These are phyloP conservation scores for Pseudotsuga menziesii DNA, from an alignment of 75 land plant genomes.

Conservation along the genomic window DNA sequence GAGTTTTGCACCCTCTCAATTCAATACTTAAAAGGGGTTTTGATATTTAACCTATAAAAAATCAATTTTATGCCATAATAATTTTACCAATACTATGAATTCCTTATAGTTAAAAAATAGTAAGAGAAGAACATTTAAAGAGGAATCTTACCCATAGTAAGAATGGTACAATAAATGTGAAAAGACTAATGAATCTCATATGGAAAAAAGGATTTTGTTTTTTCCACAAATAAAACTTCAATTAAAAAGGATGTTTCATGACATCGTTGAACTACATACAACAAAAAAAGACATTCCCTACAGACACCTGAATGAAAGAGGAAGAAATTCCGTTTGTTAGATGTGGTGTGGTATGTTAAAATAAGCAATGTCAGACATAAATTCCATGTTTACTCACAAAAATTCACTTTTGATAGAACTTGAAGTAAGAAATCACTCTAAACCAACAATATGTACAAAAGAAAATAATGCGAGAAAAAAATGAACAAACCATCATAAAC, in stretches of 20 bases:
- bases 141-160: slow-evolving; percentile 88
- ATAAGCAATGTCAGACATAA: not conserved
- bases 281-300: not conserved
- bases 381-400: not conserved
- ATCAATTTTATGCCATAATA: no score
- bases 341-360: not conserved
- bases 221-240: slow-evolving; percentile 99
- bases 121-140: not conserved
- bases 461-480: not conserved
- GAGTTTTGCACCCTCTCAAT: no score
- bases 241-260: not conserved
- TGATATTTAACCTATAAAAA: no score
- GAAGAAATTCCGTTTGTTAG: not conserved
- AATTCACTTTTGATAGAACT: not conserved
- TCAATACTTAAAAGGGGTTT: no score
- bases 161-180: slow-evolving; percentile 97
- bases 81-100: not conserved
- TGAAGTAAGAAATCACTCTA: not conserved
- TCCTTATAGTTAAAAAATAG: not conserved
- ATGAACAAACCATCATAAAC: slow-evolving; percentile 90
- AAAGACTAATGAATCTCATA: slow-evolving; percentile 97
- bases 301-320: not conserved
- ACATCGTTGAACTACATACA: not conserved
- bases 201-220: slow-evolving; percentile 97
- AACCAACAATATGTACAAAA: not conserved